These are phyloP conservation scores for Chaetomium olivaceum DNA, from an alignment of 2,329 filamentous ascomycete genomes.

Conservation along the genomic window DNA sequence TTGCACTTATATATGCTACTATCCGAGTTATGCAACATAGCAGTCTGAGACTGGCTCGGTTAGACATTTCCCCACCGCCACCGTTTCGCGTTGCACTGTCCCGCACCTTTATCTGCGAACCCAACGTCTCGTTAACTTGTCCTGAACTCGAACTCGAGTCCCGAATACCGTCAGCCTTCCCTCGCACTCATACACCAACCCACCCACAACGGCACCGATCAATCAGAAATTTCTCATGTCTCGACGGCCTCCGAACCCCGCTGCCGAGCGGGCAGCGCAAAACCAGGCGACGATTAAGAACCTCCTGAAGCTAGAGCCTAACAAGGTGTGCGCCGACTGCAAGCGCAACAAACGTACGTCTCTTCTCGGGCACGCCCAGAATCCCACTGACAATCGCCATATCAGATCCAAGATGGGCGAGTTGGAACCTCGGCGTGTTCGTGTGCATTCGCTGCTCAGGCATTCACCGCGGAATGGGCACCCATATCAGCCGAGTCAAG, in stretches of 20 bases:
- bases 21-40: neutral
- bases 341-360: conserved; percentile 90
- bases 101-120: conserved; percentile 18
- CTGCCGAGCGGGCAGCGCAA: conserved; percentile 80
- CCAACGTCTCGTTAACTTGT: conserved; percentile 13
- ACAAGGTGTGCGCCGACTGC: conserved; percentile 98
- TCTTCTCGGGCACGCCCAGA: conserved; percentile 37
- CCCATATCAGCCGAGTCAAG: conserved; percentile 96
- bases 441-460: conserved; percentile 98
- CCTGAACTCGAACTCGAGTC: conserved; percentile 6
- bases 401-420: conserved; percentile 94
- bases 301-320: conserved; percentile 88
- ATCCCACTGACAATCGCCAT: conserved; percentile 9
- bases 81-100: neutral
- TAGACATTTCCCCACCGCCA: conserved; percentile 2
- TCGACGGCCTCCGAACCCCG: conserved; percentile 70
- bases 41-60: neutral
- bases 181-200: neutral
- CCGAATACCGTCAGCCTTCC: neutral
- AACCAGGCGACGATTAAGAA: conserved; percentile 94
- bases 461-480: conserved; percentile 98
- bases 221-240: conserved; percentile 59
- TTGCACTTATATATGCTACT: neutral
- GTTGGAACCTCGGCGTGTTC: conserved; percentile 97
- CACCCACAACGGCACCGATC: neutral